Conservation (phyloP, 2,329 filamentous ascomycete species). For the Thielaviopsis populi region DNA sequence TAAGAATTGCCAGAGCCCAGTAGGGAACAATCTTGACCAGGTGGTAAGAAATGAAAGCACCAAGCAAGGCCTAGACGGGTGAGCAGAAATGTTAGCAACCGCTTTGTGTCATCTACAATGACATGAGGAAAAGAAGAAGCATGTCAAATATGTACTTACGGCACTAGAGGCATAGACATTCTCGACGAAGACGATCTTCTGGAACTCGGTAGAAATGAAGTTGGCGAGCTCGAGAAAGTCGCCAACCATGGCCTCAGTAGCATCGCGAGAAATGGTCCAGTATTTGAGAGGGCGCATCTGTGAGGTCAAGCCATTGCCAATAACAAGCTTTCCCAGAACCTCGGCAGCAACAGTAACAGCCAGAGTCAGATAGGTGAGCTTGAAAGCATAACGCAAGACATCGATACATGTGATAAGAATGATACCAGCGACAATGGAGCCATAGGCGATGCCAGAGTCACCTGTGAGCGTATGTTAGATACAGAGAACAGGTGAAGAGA, state of each 20-base stretch:
- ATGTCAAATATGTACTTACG: constrained; percentile 30
- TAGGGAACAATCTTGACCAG: constrained; percentile 55
- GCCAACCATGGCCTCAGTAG: constrained; percentile 44
- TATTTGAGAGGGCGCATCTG: constrained; percentile 53
- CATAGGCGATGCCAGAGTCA: constrained; percentile 50
- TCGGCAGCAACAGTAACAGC: constrained; percentile 47
- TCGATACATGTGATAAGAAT: constrained; percentile 51
- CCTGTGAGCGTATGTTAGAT: constrained; percentile 27
- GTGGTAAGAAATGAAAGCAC: constrained; percentile 50
- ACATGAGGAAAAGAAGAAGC: not conserved
- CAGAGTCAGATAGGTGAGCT: constrained; percentile 48
- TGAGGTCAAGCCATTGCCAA: constrained; percentile 47
- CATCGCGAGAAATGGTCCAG: constrained; percentile 49
- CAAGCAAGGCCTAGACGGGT: constrained; percentile 36
- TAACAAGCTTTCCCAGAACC: constrained; percentile 42
- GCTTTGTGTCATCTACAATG: no score
- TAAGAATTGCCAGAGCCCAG: constrained; percentile 51
- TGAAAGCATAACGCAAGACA: constrained; percentile 48
- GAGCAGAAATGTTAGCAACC: not conserved
- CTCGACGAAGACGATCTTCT: constrained; percentile 54
- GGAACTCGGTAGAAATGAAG: constrained; percentile 56
- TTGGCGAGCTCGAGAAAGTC: constrained; percentile 55
- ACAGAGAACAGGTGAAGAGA: not conserved
- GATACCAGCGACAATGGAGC: constrained; percentile 41
- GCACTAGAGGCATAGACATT: constrained; percentile 44